Conservation (phyloP, 495 filamentous ascomycete genomes). For the Trichoderma parareesei region DNA sequence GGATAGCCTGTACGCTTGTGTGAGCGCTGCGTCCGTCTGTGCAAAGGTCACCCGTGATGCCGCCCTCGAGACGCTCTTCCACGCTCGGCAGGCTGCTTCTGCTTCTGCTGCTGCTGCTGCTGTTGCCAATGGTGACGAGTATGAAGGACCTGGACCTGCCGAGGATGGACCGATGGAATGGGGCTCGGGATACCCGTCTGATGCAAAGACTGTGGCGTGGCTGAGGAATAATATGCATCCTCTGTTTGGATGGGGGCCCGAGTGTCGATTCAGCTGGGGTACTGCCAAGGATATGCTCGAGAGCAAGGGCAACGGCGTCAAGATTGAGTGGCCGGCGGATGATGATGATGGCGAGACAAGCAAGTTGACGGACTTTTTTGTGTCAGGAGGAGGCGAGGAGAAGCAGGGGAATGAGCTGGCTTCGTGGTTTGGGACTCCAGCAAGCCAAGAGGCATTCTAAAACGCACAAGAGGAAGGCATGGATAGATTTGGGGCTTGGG, state of each 20-base stretch:
- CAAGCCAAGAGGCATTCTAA: constrained; percentile 50
- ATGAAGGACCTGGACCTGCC: neutral
- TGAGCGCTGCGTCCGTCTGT: constrained; percentile 86
- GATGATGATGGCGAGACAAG: constrained; percentile 56
- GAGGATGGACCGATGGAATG: constrained; percentile 43
- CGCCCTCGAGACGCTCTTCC: constrained; percentile 68
- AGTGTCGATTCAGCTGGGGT: constrained; percentile 91
- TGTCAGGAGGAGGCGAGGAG: constrained; percentile 25
- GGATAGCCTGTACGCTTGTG: constrained; percentile 85
- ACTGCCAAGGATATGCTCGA: constrained; percentile 92
- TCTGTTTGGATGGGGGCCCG: constrained; percentile 88
- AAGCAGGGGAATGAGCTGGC: constrained; percentile 47
- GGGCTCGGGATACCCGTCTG: constrained; percentile 91
- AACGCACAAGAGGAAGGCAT: neutral
- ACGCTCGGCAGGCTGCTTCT: constrained; percentile 26
- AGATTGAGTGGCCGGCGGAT: constrained; percentile 75
- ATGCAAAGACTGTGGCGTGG: constrained; percentile 74
- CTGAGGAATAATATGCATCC: constrained; percentile 79
- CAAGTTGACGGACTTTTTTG: constrained; percentile 69
- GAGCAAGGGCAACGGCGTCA: constrained; percentile 44
- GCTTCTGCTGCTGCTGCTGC: neutral
- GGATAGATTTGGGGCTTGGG: neutral
- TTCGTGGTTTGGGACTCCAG: constrained; percentile 55
- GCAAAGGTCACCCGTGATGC: constrained; percentile 94
- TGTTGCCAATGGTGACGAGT: constrained; percentile 13